Base-by-base conservation (phyloP, 495 filamentous ascomycete species). In the Extremus antarcticus region DNA sequence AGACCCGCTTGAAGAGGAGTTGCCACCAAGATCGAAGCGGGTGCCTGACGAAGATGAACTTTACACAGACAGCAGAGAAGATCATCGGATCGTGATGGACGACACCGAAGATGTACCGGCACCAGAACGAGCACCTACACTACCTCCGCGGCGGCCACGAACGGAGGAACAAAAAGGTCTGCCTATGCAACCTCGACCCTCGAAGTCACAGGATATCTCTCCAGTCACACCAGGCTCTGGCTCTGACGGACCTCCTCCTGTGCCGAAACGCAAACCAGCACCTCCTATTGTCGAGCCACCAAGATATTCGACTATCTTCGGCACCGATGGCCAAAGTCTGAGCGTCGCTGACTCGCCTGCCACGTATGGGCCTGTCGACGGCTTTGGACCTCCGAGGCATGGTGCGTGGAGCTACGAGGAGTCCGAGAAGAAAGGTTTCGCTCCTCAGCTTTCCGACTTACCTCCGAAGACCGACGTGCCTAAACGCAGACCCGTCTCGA, bases 401-500 rank as follows among this genome's bases (percentile, higher is more conserved):
- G 58, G 59, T 50, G 51, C 61, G 57, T 54, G 47, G 51, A 50
- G 59, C 53, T 59, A 63, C 60, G 56, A 58, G 54, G 48, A 45
- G 19, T 19, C 22, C 38, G 51, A 63, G 47, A 57, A 59, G 47
- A 51, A 53, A 20, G 40, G 39, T 22, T 53, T 53, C 20, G 32
- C 47, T 35, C 16, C 51, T 4, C 43, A 46, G 25, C 38, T 47
- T 24, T 21, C 43, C 11, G 61, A 62, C 52, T 51, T 51, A 50
- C 24, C 52, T 63, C 58, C 64, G 53, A 53, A 59, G 51, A 57
- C 68, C 19, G 43, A 63, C 47, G 51, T 70, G 32, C 68, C 69
- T 2, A 71, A 71, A 57, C 63, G 69, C 45, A 70, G 69, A 60
- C 63, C 68, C 57, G 54, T 71, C 55, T 68, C 68, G 29, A 54